phyloP scores from a whole-genome alignment of 2,329 filamentous ascomycete species.

The Lecanicillium sp. region DNA sequence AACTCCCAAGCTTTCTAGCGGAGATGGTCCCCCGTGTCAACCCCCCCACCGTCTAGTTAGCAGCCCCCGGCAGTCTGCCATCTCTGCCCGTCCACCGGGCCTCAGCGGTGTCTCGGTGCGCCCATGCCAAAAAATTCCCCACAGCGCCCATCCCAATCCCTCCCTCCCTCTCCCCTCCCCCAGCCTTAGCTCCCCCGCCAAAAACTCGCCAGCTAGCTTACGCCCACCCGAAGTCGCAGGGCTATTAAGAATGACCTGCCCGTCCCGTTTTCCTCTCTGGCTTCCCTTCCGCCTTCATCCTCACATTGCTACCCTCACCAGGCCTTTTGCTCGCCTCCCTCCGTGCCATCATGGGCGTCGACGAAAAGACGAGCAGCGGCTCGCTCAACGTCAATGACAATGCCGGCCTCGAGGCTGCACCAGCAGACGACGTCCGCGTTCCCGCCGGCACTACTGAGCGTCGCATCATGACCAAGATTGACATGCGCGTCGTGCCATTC shows the following conservation, averaged over 20 bases:
- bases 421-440: conserved; percentile 15
- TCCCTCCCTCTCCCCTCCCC: no score
- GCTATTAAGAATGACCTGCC: not conserved
- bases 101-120: no score
- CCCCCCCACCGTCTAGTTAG: no score
- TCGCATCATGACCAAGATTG: conserved; percentile 63
- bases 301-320: not conserved
- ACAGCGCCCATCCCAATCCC: no score
- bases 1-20: no score
- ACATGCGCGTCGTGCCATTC: conserved; percentile 65
- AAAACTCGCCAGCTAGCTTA: no score
- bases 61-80: no score
- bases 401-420: conserved; percentile 6
- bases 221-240: conserved; percentile 5
- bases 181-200: no score
- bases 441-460: conserved; percentile 55
- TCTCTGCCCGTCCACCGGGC: no score
- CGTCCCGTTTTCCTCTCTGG: not conserved
- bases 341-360: conserved; percentile 16
- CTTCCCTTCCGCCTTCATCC: not conserved
- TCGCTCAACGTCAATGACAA: conserved; percentile 15
- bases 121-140: no score
- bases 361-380: conserved; percentile 16
- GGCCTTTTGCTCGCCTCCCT: not conserved
- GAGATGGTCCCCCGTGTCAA: no score